phyloP scores from a whole-genome alignment of 2,329 filamentous ascomycete genomes.

The Venturia aucupariae region DNA sequence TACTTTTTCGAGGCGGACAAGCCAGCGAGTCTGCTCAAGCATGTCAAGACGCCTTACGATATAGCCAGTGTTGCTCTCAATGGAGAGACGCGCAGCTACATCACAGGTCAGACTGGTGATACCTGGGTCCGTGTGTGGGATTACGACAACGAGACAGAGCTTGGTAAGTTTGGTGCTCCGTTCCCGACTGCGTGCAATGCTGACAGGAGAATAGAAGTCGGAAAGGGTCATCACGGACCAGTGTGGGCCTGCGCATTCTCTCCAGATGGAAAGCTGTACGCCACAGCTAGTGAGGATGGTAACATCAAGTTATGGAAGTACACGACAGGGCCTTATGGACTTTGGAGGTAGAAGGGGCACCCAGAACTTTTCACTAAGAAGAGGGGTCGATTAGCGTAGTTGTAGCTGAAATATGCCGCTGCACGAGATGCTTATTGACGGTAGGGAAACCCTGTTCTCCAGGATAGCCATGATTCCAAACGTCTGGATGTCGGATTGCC shows the following conservation, averaged over 20 bases:
- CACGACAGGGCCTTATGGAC: constrained; percentile 53
- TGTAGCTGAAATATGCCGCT: not conserved
- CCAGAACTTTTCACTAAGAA: not conserved
- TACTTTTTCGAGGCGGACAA: constrained; percentile 79
- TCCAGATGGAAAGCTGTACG: constrained; percentile 91
- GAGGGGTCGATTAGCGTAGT: not conserved
- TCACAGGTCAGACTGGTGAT: constrained; percentile 83
- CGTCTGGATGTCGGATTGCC: not conserved
- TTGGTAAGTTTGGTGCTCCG: constrained; percentile 42
- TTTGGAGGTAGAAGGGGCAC: constrained; percentile 44
- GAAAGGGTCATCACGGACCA: constrained; percentile 94
- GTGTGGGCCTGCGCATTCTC: constrained; percentile 96
- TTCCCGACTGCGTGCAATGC: constrained; percentile 19
- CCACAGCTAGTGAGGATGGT: constrained; percentile 91
- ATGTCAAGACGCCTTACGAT: constrained; percentile 69
- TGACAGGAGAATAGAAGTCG: constrained; percentile 54
- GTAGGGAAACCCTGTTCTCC: not conserved
- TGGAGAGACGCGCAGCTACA: constrained; percentile 67
- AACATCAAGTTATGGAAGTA: constrained; percentile 89
- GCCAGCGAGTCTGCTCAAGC: constrained; percentile 66
- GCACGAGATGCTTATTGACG: not conserved
- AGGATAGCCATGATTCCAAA: not conserved
- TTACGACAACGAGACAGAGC: constrained; percentile 71
- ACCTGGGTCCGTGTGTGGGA: constrained; percentile 96
- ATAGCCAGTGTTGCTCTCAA: constrained; percentile 88